phyloP scores from a whole-genome alignment of 805 yeast species.

The Candida lessepsii region DNA sequence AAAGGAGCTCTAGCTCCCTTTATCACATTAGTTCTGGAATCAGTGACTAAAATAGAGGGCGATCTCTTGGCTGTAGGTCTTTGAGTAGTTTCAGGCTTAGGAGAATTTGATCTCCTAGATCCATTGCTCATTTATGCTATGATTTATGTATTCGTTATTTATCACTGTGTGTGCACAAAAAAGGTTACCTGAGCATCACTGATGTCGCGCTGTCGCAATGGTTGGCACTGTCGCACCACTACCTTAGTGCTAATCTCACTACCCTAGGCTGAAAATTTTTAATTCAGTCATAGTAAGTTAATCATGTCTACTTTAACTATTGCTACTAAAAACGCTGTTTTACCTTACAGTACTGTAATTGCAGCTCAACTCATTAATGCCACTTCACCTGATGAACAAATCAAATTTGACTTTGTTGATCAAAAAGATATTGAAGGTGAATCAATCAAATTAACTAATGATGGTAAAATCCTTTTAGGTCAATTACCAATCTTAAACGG shows the following conservation, averaged over 20 bases:
- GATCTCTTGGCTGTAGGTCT: constrained; percentile 76
- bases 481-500: constrained; percentile 46
- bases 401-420: constrained; percentile 67
- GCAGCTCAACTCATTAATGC: constrained; percentile 74
- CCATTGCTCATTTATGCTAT: constrained; percentile 4
- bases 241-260: background rate
- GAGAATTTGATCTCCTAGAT: constrained; percentile 4
- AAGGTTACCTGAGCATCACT: too few relatives aligned
- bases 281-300: background rate
- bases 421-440: constrained; percentile 53
- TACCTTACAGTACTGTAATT: constrained; percentile 75
- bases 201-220: too few relatives aligned
- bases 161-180: too few relatives aligned
- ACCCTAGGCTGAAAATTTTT: constrained; percentile 3
- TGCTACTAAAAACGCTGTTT: constrained; percentile 83
- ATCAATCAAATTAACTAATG: constrained; percentile 44
- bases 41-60: constrained; percentile 92
- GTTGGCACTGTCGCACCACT: background rate
- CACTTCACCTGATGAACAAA: constrained; percentile 37
- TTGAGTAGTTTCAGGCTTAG: background rate
- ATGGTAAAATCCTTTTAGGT: constrained; percentile 42
- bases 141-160: too few relatives aligned
- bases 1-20: constrained; percentile 69
- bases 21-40: constrained; percentile 58
- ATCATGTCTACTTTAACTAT: constrained; percentile 57